Base-by-base conservation (phyloP, 805 yeast species). In the Kazachstania africana region DNA sequence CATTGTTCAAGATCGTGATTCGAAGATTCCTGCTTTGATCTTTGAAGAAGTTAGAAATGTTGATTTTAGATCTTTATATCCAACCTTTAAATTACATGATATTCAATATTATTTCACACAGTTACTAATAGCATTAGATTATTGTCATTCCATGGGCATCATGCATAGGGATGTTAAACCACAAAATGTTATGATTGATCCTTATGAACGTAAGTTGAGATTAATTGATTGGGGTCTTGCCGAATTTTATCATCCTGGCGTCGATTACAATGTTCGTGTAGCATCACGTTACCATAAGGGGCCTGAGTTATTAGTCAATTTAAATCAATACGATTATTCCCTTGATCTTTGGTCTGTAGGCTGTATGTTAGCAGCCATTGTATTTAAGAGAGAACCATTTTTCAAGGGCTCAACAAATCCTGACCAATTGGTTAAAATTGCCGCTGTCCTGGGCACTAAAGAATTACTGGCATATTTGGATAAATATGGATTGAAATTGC, bases 161-260 rank as follows among this genome's bases (percentile, higher is more conserved):
- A 84, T 84, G 78, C 95, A 84, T 57, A 66, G 95, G 53, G 95
- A 84, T 57, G 95, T 84, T 31, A 84, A 84, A 53, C 95, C 95
- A 8, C 95, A 84, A 55, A 84, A 84, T 50, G 83, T 84, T 27
- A 84, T 84, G 94, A 84, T 84, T 44, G 94, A 85, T 57, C 94
- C 84, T 38, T 60, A 65, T 28, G 50, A 58, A 32, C 69, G 67
- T 42, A 60, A 63, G 25, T 60, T 85, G 48, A 69, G 88, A 45
- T 68, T 85, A 34, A 85, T 85, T 41, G 95, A 85, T 60, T 85
- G 95, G 95, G 95, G 95, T 12, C 61, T 85, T 38, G 95, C 95
- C 6, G 95, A 85, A 54, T 85, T 81, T 50, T 85, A 85, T 57
- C 95, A 85, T 51, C 78, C 80, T 3, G 91, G 88, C 4, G 80